These are phyloP conservation scores for Flaveria linearis DNA, from an alignment of 129 eudicot genomes.

Conservation along the genomic window DNA sequence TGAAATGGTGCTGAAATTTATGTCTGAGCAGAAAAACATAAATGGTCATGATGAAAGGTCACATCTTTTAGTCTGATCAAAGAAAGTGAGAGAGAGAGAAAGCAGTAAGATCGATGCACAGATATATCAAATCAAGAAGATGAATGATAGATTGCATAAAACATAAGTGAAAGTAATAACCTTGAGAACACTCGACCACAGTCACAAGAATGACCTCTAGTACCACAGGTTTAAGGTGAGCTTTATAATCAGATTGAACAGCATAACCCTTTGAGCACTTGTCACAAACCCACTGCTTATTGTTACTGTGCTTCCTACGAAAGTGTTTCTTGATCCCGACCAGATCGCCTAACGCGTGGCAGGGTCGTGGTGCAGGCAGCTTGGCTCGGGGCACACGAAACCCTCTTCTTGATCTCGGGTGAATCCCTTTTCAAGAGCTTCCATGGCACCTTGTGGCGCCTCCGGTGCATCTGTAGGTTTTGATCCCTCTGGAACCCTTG, in stretches of 20 bases:
- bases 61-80: slow-evolving; percentile 34
- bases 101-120: slow-evolving; percentile 18
- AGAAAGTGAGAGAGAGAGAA: neutral
- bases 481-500: slow-evolving; percentile 77
- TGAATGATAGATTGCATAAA: neutral
- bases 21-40: slow-evolving; percentile 32
- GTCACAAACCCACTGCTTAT: slow-evolving; percentile 72
- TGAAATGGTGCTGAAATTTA: slow-evolving; percentile 39
- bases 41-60: slow-evolving; percentile 41
- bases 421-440: slow-evolving; percentile 58
- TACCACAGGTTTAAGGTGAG: slow-evolving; percentile 75
- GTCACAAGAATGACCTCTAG: slow-evolving; percentile 79
- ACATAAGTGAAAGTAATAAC: slow-evolving; percentile 28
- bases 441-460: slow-evolving; percentile 77
- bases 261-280: slow-evolving; percentile 69
- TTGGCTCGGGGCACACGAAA: slow-evolving; percentile 69
- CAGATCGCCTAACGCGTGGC: slow-evolving; percentile 66
- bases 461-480: slow-evolving; percentile 68
- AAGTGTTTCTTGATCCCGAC: slow-evolving; percentile 72
- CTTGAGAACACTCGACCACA: slow-evolving; percentile 82
- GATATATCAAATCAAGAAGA: slow-evolving; percentile 28
- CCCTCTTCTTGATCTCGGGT: slow-evolving; percentile 58
- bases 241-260: slow-evolving; percentile 74
- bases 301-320: slow-evolving; percentile 62
- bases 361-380: slow-evolving; percentile 67